Conservation (phyloP, 2,329 filamentous ascomycete genomes). For the Monilinia vaccinii-corymbosi region DNA sequence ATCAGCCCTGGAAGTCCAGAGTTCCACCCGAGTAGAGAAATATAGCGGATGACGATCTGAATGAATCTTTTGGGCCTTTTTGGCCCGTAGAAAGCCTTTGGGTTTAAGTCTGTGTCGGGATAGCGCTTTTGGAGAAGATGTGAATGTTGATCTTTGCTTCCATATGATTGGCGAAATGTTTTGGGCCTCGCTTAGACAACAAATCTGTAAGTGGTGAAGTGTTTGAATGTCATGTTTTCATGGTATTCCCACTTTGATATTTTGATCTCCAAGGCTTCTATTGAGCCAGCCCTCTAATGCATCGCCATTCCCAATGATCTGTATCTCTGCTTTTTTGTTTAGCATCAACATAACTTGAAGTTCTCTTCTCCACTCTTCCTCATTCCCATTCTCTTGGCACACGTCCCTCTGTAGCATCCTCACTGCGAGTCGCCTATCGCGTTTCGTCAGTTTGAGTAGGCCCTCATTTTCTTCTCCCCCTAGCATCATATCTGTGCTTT, state of each 20-base stretch:
- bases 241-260: background rate
- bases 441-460: conserved; percentile 1
- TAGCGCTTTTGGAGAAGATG: background rate
- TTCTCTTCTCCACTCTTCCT: conserved; percentile 41
- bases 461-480: conserved; percentile 1
- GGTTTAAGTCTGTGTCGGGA: background rate
- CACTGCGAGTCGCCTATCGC: conserved; percentile 47
- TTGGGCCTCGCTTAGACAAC: background rate
- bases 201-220: background rate
- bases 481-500: conserved; percentile 25
- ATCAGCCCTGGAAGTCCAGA: background rate
- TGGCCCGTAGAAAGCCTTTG: background rate
- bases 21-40: background rate
- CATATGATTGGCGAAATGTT: background rate
- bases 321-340: conserved; percentile 69
- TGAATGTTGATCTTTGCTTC: background rate
- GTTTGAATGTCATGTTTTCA: background rate
- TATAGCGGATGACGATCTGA: background rate
- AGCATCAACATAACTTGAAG: conserved; percentile 66
- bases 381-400: conserved; percentile 23
- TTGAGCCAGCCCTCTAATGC: conserved; percentile 27
- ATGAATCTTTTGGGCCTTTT: background rate
- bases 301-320: conserved; percentile 47
- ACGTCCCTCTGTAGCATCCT: conserved; percentile 41
- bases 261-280: conserved; percentile 11